Evolutionary conservation across 2,329 filamentous ascomycete genomes (phyloP), one percentile per base, ranked within the genome.

Genomic region (Epichloe coenophiala): DNA sequence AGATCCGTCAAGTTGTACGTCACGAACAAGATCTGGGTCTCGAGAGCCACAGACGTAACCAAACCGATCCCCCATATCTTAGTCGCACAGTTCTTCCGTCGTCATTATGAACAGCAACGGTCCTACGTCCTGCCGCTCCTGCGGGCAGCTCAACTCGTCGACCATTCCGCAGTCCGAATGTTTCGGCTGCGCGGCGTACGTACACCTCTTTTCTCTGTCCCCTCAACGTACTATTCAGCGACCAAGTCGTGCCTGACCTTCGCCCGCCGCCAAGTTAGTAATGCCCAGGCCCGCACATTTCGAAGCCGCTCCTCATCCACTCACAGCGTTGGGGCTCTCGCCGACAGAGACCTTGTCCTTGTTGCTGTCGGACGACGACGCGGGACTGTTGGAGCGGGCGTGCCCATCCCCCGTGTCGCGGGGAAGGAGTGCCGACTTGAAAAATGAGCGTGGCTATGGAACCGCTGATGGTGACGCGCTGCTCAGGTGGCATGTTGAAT

Each of bases 171-270:
- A 51, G 23, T 54, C 54, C 17, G 52, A 56, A 41, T 59, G 58
- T 48, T 49, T 58, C 39, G 56, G 55, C 42, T 59, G 58, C 39
- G 47, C 43, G 2, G 49, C 49, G 53, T 57, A 50, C 44, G 57
- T 53, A 19, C 12, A 42, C 17, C 7, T 5, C 2, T 5, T 37
- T n/a, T 9, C 17, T 11, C 44, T 4, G 17, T 15, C 19, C 3
- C 37, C 17, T n/a, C 8, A 3, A 17, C 17, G 17, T 17, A 17
- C 17, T 17, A 2, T 17, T 7, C 17, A 8, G 1, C 11, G n/a
- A 27, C 7, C 5, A 31, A 39, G 13, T 4, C 35, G 15, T 39
- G 13, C 3, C 36, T 38, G n/a, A 47, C 37, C 13, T 15, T 23
- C 23, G 17, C 12, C 21, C 12, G 7, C 17, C 12, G n/a, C 15